phyloP scores from a whole-genome alignment of 2,329 filamentous ascomycete genomes.

The Aspergillus spinulosporus region DNA sequence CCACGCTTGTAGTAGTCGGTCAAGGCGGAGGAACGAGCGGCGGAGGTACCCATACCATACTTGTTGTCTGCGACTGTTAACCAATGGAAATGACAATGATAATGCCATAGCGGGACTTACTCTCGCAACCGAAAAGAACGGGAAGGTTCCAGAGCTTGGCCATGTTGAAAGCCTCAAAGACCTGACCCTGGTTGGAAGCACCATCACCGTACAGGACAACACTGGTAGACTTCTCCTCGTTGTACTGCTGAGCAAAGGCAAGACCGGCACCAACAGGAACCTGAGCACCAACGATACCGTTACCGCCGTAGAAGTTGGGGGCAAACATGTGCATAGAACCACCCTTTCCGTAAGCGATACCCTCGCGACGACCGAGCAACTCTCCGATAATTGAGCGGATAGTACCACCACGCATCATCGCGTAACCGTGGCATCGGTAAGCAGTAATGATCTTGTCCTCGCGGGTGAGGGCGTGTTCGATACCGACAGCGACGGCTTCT shows the following conservation, averaged over 20 bases:
- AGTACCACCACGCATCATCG: slow-evolving; percentile 58
- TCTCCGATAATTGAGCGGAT: slow-evolving; percentile 91
- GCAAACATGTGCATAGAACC: slow-evolving; percentile 99
- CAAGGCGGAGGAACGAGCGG: slow-evolving; percentile 82
- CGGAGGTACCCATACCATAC: slow-evolving; percentile 97
- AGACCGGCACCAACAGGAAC: slow-evolving; percentile 93
- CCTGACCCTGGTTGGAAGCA: slow-evolving; percentile 96
- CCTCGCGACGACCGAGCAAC: slow-evolving; percentile 85
- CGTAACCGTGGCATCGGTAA: not conserved
- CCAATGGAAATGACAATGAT: not conserved
- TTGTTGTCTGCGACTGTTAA: slow-evolving; percentile 74
- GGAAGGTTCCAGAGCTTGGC: slow-evolving; percentile 96
- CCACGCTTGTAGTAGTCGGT: slow-evolving; percentile 99
- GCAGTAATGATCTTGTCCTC: slow-evolving; percentile 77
- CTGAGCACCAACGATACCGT: slow-evolving; percentile 96
- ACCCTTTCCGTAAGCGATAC: slow-evolving; percentile 95
- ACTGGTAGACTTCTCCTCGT: slow-evolving; percentile 74
- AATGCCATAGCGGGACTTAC: slow-evolving; percentile 60
- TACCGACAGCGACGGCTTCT: slow-evolving; percentile 94
- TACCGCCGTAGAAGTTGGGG: slow-evolving; percentile 93
- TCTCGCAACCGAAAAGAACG: slow-evolving; percentile 93
- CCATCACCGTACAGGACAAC: slow-evolving; percentile 92
- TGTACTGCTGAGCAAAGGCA: slow-evolving; percentile 93
- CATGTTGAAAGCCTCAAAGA: slow-evolving; percentile 99
- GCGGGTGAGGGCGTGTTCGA: slow-evolving; percentile 92